A percentile compares a stretch with the other conserved stretches of the same genome.
phyloP scores from a whole-genome alignment of 75 land plant genomes.

The Cunninghamia lanceolata region DNA sequence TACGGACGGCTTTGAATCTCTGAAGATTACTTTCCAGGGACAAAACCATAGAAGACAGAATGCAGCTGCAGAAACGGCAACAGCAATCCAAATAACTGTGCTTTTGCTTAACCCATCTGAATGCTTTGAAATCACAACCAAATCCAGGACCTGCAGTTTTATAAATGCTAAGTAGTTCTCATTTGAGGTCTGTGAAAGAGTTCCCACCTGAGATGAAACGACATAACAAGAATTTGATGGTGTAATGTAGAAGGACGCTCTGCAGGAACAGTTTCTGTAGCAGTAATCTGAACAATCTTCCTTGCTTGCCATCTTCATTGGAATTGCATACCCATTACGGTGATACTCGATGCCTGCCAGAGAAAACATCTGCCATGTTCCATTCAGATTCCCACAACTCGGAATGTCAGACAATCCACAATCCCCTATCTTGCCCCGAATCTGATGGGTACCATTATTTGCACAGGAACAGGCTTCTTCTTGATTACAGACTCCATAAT shows the following conservation, averaged over 20 bases:
- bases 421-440: neutral
- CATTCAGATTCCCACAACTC: neutral
- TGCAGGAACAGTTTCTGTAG: constrained; percentile 9
- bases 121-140: neutral
- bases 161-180: neutral
- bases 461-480: neutral
- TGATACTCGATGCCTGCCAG: neutral
- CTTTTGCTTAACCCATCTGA: neutral
- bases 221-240: neutral
- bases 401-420: neutral
- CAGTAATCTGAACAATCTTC: constrained; percentile 9
- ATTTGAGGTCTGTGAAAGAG: constrained; percentile 4
- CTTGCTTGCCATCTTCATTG: neutral
- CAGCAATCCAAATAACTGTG: neutral
- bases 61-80: neutral
- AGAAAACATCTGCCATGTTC: constrained; percentile 7
- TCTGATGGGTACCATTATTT: neutral
- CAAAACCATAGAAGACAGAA: neutral
- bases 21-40: neutral
- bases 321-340: neutral
- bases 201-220: constrained; percentile 3
- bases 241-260: neutral
- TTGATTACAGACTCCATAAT: neutral
- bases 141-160: neutral
- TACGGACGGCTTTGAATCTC: neutral